A percentile compares a stretch with the other conserved stretches of the same genome.
Evolutionary conservation across 2,329 filamentous ascomycete genomes (phyloP).

Genomic region (Fusarium sp.): DNA sequence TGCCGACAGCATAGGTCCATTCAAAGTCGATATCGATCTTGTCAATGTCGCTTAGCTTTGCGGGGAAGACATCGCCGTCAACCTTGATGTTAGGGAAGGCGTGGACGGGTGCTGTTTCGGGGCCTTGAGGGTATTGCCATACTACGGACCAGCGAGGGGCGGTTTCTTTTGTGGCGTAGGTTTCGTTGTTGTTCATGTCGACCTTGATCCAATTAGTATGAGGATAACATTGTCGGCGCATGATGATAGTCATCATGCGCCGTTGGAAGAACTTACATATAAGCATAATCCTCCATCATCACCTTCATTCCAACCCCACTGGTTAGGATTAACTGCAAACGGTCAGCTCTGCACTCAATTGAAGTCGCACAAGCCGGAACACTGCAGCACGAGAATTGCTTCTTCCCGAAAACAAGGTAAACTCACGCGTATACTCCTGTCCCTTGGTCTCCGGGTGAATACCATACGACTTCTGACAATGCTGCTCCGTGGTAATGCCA

Average conservation of each 20-base stretch:
- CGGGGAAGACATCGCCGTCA: slow-evolving; percentile 57
- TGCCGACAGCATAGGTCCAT: slow-evolving; percentile 63
- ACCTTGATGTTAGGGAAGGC: slow-evolving; percentile 66
- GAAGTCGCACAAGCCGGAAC: slow-evolving; percentile 5
- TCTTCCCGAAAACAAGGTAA: not conserved
- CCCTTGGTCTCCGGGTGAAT: slow-evolving; percentile 57
- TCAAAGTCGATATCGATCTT: slow-evolving; percentile 58
- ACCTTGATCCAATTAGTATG: slow-evolving; percentile 51
- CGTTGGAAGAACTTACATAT: slow-evolving; percentile 58
- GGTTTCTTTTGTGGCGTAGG: slow-evolving; percentile 58
- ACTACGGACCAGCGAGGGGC: slow-evolving; percentile 64
- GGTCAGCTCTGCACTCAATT: slow-evolving; percentile 20
- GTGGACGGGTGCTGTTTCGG: slow-evolving; percentile 60
- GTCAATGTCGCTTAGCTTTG: slow-evolving; percentile 53
- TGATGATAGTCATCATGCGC: not conserved
- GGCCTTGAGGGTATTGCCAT: slow-evolving; percentile 61
- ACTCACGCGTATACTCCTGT: slow-evolving; percentile 60
- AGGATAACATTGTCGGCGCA: not conserved
- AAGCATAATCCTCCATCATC: slow-evolving; percentile 59
- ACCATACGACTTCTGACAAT: slow-evolving; percentile 50
- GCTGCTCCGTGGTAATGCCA: slow-evolving; percentile 29
- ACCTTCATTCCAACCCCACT: slow-evolving; percentile 60
- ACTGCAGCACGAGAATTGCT: not conserved
- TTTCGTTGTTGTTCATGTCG: slow-evolving; percentile 61
- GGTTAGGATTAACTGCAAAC: slow-evolving; percentile 65